A percentile compares a stretch with the other conserved stretches of the same genome.
These are phyloP conservation scores for Vitis cinerea DNA, from an alignment of 164 flowering plant genomes.

Conservation along the genomic window DNA sequence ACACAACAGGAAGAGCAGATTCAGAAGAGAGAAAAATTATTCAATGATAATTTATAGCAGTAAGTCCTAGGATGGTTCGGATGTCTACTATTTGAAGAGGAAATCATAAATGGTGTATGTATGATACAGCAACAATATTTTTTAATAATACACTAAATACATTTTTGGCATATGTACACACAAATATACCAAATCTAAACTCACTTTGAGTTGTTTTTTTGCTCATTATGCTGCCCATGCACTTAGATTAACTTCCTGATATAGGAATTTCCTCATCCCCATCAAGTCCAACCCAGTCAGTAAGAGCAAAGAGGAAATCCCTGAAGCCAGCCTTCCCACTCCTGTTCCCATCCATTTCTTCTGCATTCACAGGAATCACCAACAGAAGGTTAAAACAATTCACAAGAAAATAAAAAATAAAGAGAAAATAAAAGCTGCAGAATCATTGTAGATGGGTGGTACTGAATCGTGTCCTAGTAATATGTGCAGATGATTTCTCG, in stretches of 20 bases:
- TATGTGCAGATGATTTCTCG: conserved; percentile 66
- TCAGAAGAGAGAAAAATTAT: not conserved
- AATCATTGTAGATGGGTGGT: conserved; percentile 13
- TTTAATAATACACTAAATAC: not conserved
- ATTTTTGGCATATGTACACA: too few species aligned
- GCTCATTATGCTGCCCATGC: too few species aligned
- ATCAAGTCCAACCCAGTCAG: conserved; percentile 70
- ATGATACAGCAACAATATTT: not conserved
- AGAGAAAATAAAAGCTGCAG: not conserved
- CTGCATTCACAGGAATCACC: conserved; percentile 35
- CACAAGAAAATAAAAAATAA: not conserved
- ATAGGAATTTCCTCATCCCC: conserved; percentile 34
- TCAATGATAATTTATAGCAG: not conserved
- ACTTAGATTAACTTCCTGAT: not conserved
- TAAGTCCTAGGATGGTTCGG: not conserved
- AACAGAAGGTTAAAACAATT: not conserved
- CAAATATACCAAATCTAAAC: too few species aligned
- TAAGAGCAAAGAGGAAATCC: conserved; percentile 70
- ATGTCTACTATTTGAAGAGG: not conserved
- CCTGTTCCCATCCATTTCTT: conserved; percentile 76
- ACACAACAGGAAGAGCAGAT: not conserved
- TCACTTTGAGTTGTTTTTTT: too few species aligned
- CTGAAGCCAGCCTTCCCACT: conserved; percentile 68
- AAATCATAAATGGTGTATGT: not conserved
- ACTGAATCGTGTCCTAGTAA: conserved; percentile 61